Percentiles rank a stretch among this genome's conserved stretches.
These are phyloP conservation scores for Metschnikowia kofuensis DNA, from an alignment of 805 yeast genomes.

Conservation along the genomic window DNA sequence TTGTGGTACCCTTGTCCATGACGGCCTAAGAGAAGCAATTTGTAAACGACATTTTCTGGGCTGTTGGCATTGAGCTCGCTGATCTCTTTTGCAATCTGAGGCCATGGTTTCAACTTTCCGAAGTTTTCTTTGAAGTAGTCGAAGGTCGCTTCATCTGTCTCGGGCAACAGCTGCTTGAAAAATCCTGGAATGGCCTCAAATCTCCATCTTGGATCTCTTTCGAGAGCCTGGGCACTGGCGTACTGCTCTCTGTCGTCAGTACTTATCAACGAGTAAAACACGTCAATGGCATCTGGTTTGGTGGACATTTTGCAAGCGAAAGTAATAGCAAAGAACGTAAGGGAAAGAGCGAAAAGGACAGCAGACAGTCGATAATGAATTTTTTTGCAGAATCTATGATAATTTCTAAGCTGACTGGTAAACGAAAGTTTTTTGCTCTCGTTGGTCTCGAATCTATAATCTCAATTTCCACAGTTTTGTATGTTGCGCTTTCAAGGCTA, in stretches of 20 bases:
- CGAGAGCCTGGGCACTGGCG: conserved; percentile 9
- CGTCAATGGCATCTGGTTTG: conserved; percentile 25
- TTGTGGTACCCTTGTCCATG: conserved; percentile 58
- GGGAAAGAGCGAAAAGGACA: background rate
- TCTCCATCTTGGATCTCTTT: conserved; percentile 31
- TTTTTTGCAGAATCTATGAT: too few relatives aligned
- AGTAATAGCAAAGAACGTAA: background rate
- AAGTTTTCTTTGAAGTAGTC: conserved; percentile 42
- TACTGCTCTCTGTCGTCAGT: conserved; percentile 20
- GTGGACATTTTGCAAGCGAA: conserved; percentile 16
- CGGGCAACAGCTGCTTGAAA: conserved; percentile 42
- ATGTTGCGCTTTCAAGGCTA: too few relatives aligned
- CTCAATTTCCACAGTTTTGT: too few relatives aligned
- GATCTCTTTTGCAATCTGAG: conserved; percentile 21
- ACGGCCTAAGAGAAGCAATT: conserved; percentile 46
- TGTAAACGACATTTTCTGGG: conserved; percentile 33
- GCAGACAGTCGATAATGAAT: too few relatives aligned
- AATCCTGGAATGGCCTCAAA: conserved; percentile 40
- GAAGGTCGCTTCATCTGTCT: conserved; percentile 42
- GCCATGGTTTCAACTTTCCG: conserved; percentile 36
- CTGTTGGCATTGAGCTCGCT: conserved; percentile 32
- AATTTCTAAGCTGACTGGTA: too few relatives aligned
- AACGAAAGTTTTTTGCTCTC: too few relatives aligned
- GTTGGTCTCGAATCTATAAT: too few relatives aligned
- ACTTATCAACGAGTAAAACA: conserved; percentile 28